Percentiles rank a stretch among this genome's conserved stretches.
These are phyloP conservation scores for Xylaria polymorpha DNA, from an alignment of 2,329 filamentous ascomycete species.

Conservation along the genomic window DNA sequence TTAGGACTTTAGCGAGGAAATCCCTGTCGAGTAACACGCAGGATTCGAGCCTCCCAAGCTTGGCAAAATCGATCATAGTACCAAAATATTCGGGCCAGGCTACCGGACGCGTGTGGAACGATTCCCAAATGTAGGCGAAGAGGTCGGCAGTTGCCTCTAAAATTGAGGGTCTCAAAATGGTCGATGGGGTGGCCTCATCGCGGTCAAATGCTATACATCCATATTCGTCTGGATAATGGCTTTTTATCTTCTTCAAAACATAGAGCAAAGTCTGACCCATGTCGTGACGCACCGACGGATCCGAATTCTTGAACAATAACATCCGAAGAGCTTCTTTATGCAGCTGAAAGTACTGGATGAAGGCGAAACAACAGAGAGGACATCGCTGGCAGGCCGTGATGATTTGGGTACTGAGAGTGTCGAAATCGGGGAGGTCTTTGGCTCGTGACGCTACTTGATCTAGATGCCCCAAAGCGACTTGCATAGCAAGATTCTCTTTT, in stretches of 20 bases:
- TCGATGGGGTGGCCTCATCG: slow-evolving; percentile 38
- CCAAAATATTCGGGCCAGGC: slow-evolving; percentile 83
- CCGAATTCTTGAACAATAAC: slow-evolving; percentile 71
- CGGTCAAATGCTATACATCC: slow-evolving; percentile 46
- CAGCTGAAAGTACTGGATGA: slow-evolving; percentile 70
- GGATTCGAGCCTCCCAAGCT: slow-evolving; percentile 69
- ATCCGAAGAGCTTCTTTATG: slow-evolving; percentile 70
- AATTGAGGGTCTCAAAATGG: slow-evolving; percentile 48
- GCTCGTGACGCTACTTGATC: slow-evolving; percentile 80
- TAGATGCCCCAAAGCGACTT: slow-evolving; percentile 71
- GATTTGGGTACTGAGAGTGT: slow-evolving; percentile 63
- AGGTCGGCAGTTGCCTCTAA: slow-evolving; percentile 57
- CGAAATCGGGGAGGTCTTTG: slow-evolving; percentile 74
- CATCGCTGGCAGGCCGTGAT: slow-evolving; percentile 62
- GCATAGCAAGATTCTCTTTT: slow-evolving; percentile 63
- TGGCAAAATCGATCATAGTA: slow-evolving; percentile 74
- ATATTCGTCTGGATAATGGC: slow-evolving; percentile 60
- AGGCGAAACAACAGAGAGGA: slow-evolving; percentile 66
- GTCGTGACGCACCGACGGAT: slow-evolving; percentile 65
- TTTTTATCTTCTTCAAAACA: slow-evolving; percentile 65
- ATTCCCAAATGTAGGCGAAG: slow-evolving; percentile 69
- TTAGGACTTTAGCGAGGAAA: slow-evolving; percentile 69
- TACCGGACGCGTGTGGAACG: slow-evolving; percentile 70
- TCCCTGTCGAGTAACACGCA: slow-evolving; percentile 68
- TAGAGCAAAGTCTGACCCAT: slow-evolving; percentile 63